A percentile compares a stretch with the other conserved stretches of the same genome.
Evolutionary conservation across 23 red algal genomes (phyloP).

Genomic region (Gracilaria domingensis): DNA sequence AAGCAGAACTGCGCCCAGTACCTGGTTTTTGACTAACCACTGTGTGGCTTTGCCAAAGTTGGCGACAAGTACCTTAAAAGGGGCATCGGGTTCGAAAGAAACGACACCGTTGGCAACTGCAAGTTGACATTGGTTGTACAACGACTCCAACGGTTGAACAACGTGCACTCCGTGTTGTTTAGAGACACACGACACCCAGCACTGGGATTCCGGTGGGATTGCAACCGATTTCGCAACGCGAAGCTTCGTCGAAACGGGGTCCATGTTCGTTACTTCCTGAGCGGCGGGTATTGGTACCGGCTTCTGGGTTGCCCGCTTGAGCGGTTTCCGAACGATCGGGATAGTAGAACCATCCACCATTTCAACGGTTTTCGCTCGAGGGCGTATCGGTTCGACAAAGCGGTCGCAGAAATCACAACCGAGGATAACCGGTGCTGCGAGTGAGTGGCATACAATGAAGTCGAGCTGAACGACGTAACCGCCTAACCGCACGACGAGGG

Average conservation of each 20-base stretch:
- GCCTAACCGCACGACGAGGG: not conserved
- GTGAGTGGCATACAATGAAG: not conserved
- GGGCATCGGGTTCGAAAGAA: not conserved
- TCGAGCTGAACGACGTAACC: not conserved
- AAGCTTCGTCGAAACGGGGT: not conserved
- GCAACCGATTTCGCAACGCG: not conserved
- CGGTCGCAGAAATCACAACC: slow-evolving; percentile 25
- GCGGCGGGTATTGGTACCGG: not conserved
- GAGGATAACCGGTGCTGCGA: slow-evolving; percentile 2
- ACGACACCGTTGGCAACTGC: slow-evolving; percentile 13
- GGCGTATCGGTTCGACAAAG: not conserved
- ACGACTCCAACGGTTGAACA: not conserved
- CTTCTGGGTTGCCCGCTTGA: not conserved
- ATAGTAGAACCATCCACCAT: slow-evolving; percentile 1
- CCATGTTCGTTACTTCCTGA: slow-evolving; percentile 5
- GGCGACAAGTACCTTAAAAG: slow-evolving; percentile 20
- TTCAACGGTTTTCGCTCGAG: not conserved
- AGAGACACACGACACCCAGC: not conserved
- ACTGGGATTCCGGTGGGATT: not conserved
- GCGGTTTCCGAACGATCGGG: not conserved
- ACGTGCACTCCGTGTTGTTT: not conserved
- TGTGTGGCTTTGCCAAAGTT: slow-evolving; percentile 19
- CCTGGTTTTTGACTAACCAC: not conserved
- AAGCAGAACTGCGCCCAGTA: slow-evolving; percentile 7
- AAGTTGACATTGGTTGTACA: not conserved